Evolutionary conservation across 129 eudicot species (phyloP), one percentile per base, ranked within the genome.

Genomic region (Logfia minima): DNA sequence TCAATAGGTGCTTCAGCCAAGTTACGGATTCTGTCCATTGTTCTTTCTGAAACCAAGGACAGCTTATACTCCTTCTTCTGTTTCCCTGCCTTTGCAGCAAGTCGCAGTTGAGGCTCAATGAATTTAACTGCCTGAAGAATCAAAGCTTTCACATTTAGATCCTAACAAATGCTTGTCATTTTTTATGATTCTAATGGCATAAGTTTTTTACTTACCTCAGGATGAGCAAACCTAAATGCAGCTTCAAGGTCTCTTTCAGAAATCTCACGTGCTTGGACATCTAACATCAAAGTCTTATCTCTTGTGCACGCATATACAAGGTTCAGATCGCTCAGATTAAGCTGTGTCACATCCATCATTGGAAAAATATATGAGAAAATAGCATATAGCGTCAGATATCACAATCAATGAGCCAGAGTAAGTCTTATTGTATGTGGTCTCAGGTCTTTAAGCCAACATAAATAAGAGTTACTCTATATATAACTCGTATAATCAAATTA

Each of bases 271-370:
- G 98, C 96, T 83, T 91, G 93, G 61, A 94, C 96, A 83, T 94
- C 98, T 70, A 94, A 86, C 98, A 94, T 94, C 90, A 94, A 73
- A 32, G 98, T 89, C 82, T 94, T 94, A 69, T 94, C 98, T 74
- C 79, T 89, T 29, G 98, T 94, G 81, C 97, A 94, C 53, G 98
- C 98, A 71, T 91, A 94, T 68, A 94, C 89, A 76, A 94, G 86
- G 87, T 91, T 94, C 78, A 94, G 92, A 86, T 89, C 98, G 68
- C 97, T 94, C 61, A 83, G 28, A 83, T 84, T 83, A 81, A 91
- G 98, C 97, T 91, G 96, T 74, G 80, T 34, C 67, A 88, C 56
- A 84, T 69, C 77, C 83, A 77, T 41, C 67, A 64, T 53, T 35
- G 43, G n/a, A n/a, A 24, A 68, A 76, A 48, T 2, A 48, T 2